Evolutionary conservation across 1,284 basidiomycete genomes (phyloP).

Genomic region (Rhodotorula sp.): DNA sequence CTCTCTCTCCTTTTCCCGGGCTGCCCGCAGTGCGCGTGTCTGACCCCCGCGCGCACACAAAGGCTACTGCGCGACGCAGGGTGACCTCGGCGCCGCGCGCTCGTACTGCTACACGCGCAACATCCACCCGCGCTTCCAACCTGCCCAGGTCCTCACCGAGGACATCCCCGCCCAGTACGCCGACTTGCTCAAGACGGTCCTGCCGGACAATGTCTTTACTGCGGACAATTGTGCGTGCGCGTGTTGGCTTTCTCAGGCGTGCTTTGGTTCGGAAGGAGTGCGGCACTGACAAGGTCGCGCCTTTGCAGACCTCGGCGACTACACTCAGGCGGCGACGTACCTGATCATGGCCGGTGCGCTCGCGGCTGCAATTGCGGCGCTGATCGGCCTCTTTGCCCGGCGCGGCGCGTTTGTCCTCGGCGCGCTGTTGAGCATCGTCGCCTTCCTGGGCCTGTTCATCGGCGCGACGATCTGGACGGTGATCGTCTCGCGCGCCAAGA

Average conservation of each 20-base stretch:
- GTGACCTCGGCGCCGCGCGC: slow-evolving; percentile 16
- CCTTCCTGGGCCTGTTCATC: slow-evolving; percentile 38
- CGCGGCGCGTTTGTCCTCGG: slow-evolving; percentile 41
- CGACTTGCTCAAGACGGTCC: slow-evolving; percentile 21
- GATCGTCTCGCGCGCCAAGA: slow-evolving; percentile 21
- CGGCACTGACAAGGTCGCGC: background rate
- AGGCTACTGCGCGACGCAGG: slow-evolving; percentile 38
- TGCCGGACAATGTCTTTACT: slow-evolving; percentile 38
- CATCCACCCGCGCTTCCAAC: slow-evolving; percentile 36
- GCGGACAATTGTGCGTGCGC: slow-evolving; percentile 20
- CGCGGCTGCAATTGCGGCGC: slow-evolving; percentile 25
- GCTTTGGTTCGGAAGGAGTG: background rate
- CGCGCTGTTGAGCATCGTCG: slow-evolving; percentile 31
- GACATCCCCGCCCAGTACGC: slow-evolving; percentile 34
- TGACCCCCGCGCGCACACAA: background rate
- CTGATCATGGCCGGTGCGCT: slow-evolving; percentile 10
- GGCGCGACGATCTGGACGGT: slow-evolving; percentile 42
- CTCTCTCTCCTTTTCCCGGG: too few relatives aligned
- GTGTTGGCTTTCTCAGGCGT: slow-evolving; percentile 8
- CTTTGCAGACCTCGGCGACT: slow-evolving; percentile 33
- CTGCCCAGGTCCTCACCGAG: slow-evolving; percentile 34
- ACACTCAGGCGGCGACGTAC: slow-evolving; percentile 18
- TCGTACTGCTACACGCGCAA: slow-evolving; percentile 37
- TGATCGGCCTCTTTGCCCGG: slow-evolving; percentile 42
- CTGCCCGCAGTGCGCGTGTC: background rate